Conservation (phyloP, 2,329 filamentous ascomycete genomes). For the Fusarium sp. region DNA sequence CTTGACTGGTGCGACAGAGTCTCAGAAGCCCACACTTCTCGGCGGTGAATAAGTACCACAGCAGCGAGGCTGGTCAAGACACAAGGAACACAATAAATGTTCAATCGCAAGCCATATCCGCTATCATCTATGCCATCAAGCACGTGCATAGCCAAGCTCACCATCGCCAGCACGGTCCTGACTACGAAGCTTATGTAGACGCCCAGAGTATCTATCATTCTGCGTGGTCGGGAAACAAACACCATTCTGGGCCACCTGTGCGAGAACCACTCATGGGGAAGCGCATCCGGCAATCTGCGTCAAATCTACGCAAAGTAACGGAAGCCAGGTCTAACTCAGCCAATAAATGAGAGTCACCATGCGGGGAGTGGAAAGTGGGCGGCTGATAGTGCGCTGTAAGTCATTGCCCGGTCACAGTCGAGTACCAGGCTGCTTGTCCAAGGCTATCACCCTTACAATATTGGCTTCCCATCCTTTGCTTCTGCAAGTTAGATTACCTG, state of each 20-base stretch:
- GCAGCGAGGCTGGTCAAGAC: constrained; percentile 1
- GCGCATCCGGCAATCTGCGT: constrained; percentile 18
- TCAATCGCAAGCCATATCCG: not conserved
- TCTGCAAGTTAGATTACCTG: constrained; percentile 3
- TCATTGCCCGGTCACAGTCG: not conserved
- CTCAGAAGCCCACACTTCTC: constrained; percentile 10
- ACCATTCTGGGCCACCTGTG: constrained; percentile 28
- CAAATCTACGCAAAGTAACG: constrained; percentile 5
- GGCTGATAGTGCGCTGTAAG: constrained; percentile 8
- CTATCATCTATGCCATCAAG: not conserved
- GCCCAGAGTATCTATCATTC: not conserved
- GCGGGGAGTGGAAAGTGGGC: not conserved
- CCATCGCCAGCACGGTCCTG: not conserved
- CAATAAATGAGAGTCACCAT: not conserved
- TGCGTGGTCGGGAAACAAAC: not conserved
- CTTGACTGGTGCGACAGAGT: constrained; percentile 4
- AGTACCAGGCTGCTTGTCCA: not conserved
- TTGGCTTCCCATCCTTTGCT: not conserved
- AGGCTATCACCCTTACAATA: not conserved
- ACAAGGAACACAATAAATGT: not conserved
- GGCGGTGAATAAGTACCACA: constrained; percentile 27
- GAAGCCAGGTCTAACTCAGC: not conserved
- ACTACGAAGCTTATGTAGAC: constrained; percentile 14
- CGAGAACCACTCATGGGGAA: constrained; percentile 14
- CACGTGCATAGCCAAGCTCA: not conserved